These are phyloP conservation scores for Cunninghamia lanceolata DNA, from an alignment of 75 land plant genomes.

Conservation along the genomic window DNA sequence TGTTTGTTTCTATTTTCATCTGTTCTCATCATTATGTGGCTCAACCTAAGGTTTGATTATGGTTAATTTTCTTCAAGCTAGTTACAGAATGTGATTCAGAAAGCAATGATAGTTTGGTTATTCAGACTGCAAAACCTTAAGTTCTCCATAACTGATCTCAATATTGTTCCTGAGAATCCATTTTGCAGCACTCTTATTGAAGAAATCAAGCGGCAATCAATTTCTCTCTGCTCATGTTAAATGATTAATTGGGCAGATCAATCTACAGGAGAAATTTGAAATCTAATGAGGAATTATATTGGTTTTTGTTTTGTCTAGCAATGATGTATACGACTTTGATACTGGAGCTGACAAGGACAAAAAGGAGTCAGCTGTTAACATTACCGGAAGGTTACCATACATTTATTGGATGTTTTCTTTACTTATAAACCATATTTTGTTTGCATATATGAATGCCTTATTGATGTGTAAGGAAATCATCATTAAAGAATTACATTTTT, in stretches of 20 bases:
- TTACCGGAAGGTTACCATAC: conserved; percentile 64
- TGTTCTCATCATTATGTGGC: conserved; percentile 82
- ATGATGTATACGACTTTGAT: conserved; percentile 96
- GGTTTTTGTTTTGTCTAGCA: conserved; percentile 43
- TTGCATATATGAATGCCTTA: neutral
- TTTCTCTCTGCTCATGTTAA: neutral
- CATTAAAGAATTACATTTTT: neutral
- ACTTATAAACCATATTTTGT: neutral
- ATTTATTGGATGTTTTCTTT: neutral
- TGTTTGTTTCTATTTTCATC: conserved; percentile 63
- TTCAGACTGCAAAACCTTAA: neutral
- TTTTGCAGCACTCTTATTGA: neutral
- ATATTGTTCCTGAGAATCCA: neutral
- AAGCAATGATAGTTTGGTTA: neutral
- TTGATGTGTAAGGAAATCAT: neutral
- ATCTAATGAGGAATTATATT: neutral
- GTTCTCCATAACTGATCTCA: neutral
- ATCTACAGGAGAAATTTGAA: neutral
- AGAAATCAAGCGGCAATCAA: neutral
- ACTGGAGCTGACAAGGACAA: conserved; percentile 95
- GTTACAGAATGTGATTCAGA: neutral
- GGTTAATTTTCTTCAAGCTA: conserved; percentile 2
- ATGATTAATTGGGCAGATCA: neutral
- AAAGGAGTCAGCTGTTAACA: conserved; percentile 94
- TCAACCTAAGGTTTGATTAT: conserved; percentile 75